Evolutionary conservation across 805 yeast species (phyloP).

Genomic region (Jamesozyma spencerorum): DNA sequence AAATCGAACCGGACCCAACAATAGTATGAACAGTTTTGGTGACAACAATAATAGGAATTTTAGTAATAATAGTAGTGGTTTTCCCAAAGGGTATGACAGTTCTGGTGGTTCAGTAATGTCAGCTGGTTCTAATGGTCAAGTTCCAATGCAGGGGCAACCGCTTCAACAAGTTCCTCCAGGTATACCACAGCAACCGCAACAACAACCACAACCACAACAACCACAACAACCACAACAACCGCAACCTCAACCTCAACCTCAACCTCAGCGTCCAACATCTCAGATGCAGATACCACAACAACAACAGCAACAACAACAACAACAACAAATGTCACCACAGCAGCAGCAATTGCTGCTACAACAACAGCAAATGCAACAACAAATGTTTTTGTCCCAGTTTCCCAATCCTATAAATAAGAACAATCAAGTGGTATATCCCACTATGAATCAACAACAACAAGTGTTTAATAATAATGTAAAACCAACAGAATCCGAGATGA

Average conservation of each 20-base stretch:
- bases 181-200: not conserved
- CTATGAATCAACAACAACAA: conserved; percentile 1
- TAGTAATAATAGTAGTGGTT: not conserved
- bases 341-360: conserved; percentile 11
- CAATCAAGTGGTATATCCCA: not conserved
- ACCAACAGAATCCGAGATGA: not conserved
- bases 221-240: conserved; percentile 18
- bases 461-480: not conserved
- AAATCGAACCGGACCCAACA: not conserved
- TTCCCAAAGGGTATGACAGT: too few species aligned
- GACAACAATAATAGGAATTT: not conserved
- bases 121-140: not conserved
- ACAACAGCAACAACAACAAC: not conserved
- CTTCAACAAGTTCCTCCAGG: not conserved
- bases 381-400: conserved; percentile 7
- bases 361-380: conserved; percentile 4
- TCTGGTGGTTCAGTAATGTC: not conserved
- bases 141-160: not conserved
- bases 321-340: conserved; percentile 22
- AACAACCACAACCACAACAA: not conserved
- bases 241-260: conserved; percentile 2
- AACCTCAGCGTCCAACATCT: not conserved
- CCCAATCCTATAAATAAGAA: not conserved
- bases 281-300: not conserved
- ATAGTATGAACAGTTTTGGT: not conserved